phyloP scores from a whole-genome alignment of 257 asterid species.

The Craterostigma plantagineum region DNA sequence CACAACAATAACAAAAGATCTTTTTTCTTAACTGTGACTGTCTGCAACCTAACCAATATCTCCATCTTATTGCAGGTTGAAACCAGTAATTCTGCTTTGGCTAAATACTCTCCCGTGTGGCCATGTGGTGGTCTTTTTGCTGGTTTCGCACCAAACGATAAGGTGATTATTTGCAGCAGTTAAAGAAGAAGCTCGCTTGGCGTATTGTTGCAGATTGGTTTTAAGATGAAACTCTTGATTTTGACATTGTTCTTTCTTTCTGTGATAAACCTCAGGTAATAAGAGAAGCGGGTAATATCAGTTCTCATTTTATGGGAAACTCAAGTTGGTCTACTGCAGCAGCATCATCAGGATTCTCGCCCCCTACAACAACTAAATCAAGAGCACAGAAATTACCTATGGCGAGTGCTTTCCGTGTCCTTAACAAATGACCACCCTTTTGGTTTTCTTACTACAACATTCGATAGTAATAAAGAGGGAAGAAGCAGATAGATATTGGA shows the following conservation, averaged over 20 bases:
- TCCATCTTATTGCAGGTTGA: conserved; percentile 5
- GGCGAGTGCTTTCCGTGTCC: conserved; percentile 10
- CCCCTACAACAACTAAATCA: conserved; percentile 20
- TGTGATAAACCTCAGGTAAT: conserved; percentile 29
- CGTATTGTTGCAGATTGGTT: too few species aligned
- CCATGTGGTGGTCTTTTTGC: conserved; percentile 26
- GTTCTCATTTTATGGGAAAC: too few species aligned
- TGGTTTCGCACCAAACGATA: conserved; percentile 31
- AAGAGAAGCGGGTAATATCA: conserved; percentile 23
- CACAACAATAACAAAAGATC: too few species aligned
- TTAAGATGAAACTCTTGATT: neutral
- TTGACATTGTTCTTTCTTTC: neutral
- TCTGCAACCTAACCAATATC: too few species aligned
- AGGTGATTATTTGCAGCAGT: conserved; percentile 16
- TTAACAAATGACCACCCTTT: too few species aligned
- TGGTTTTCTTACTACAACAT: too few species aligned
- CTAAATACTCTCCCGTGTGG: conserved; percentile 28
- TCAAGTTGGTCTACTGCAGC: conserved; percentile 17
- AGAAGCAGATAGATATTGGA: too few species aligned
- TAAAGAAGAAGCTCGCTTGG: too few species aligned
- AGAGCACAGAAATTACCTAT: conserved; percentile 19
- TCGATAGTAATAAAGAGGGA: too few species aligned
- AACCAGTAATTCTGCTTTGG: conserved; percentile 18
- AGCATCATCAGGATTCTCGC: conserved; percentile 98
- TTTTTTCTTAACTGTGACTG: too few species aligned